These are phyloP conservation scores for Microbotryum saponariae DNA, from an alignment of 1,284 basidiomycete species.

Conservation along the genomic window DNA sequence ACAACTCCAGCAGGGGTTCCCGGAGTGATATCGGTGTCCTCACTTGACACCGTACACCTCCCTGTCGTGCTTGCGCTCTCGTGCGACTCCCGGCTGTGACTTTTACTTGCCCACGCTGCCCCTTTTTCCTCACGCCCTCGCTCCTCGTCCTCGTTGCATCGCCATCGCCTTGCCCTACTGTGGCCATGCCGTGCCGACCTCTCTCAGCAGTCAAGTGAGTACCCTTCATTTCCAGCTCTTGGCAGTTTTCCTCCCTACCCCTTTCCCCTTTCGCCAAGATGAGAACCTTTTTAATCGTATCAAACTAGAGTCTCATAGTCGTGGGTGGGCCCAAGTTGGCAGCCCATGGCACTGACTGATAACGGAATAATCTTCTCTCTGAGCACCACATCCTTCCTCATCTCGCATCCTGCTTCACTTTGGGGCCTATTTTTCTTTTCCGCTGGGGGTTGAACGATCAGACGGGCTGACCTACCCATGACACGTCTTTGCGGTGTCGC, in stretches of 20 bases:
- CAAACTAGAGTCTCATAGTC: conserved; percentile 28
- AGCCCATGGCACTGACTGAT: conserved; percentile 6
- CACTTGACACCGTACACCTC: too few species aligned
- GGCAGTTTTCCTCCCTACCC: too few species aligned
- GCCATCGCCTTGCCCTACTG: background rate
- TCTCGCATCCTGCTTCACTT: background rate
- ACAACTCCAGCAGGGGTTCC: too few species aligned
- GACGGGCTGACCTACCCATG: conserved; percentile 1
- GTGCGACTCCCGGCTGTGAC: background rate
- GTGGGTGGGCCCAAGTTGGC: conserved; percentile 19
- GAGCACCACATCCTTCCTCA: background rate
- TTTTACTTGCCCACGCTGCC: background rate
- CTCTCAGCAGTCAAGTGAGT: background rate
- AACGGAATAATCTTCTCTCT: conserved; percentile 27
- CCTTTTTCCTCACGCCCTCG: background rate
- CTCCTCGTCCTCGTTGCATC: too few species aligned
- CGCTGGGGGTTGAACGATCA: background rate
- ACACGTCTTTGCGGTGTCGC: background rate
- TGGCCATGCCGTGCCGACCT: background rate
- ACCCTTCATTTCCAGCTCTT: too few species aligned
- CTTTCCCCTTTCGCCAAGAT: conserved; percentile 2
- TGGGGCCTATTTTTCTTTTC: too few species aligned
- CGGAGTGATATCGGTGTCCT: too few species aligned
- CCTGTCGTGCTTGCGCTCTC: too few species aligned
- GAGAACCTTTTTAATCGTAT: conserved; percentile 11